These are phyloP conservation scores for Pestalotiopsis sp. DNA, from an alignment of 2,329 filamentous ascomycete species.

Conservation along the genomic window DNA sequence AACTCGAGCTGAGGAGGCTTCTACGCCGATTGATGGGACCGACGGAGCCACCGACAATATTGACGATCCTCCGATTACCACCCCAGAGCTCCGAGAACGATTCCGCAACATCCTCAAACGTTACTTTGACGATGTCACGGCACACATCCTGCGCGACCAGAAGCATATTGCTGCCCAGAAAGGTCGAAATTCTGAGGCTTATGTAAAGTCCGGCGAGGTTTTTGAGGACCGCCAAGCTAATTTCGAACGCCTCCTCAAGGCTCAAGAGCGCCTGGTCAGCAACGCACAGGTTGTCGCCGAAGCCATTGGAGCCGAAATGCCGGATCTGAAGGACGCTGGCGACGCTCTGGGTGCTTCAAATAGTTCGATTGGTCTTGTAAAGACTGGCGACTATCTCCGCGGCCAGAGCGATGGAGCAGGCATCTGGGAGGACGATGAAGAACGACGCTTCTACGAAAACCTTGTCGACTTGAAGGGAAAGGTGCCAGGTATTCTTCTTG, in stretches of 20 bases:
- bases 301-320: slow-evolving; percentile 87
- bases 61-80: slow-evolving; percentile 73
- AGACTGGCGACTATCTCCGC: slow-evolving; percentile 88
- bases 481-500: slow-evolving; percentile 88
- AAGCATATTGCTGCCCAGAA: slow-evolving; percentile 85
- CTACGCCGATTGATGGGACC: slow-evolving; percentile 55
- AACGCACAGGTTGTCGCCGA: slow-evolving; percentile 93
- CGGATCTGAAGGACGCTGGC: slow-evolving; percentile 84
- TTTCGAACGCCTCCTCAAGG: slow-evolving; percentile 91
- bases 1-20: slow-evolving; percentile 51
- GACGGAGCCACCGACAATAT: slow-evolving; percentile 41
- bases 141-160: slow-evolving; percentile 87
- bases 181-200: slow-evolving; percentile 94
- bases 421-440: slow-evolving; percentile 98
- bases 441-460: slow-evolving; percentile 97
- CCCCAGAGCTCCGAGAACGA: slow-evolving; percentile 77
- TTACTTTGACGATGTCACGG: slow-evolving; percentile 92
- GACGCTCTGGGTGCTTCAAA: slow-evolving; percentile 65
- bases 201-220: slow-evolving; percentile 97
- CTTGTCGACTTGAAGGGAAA: slow-evolving; percentile 93
- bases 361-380: slow-evolving; percentile 87
- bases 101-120: slow-evolving; percentile 84
- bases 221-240: slow-evolving; percentile 97
- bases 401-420: slow-evolving; percentile 88
- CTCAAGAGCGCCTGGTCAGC: slow-evolving; percentile 84